phyloP scores from a whole-genome alignment of 306 rosid species.

The Glycine tomentella region DNA sequence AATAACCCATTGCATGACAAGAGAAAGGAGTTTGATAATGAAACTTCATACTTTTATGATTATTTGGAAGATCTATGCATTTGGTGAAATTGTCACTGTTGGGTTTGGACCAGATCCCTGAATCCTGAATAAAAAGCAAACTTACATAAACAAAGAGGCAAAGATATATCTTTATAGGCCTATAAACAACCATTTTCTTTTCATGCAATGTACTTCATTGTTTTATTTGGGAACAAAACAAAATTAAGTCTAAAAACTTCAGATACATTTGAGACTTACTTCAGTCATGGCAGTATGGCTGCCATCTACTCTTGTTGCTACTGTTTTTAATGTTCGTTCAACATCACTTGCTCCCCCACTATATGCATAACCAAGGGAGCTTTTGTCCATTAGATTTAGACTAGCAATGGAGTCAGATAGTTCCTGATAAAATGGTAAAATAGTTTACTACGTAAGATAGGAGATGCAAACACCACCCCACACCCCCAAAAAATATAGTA shows the following conservation, averaged over 20 bases:
- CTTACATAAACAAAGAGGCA: conserved; percentile 42
- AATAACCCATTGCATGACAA: conserved; percentile 35
- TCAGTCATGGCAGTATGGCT: conserved; percentile 54
- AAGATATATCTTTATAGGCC: conserved; percentile 8
- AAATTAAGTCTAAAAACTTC: conserved; percentile 29
- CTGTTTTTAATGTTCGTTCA: conserved; percentile 74
- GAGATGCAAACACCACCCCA: conserved; percentile 33
- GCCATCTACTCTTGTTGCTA: conserved; percentile 55
- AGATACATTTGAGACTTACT: conserved; percentile 59
- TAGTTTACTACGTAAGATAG: conserved; percentile 33
- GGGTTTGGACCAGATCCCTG: conserved; percentile 76
- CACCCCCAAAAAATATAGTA: conserved; percentile 36
- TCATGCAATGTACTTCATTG: conserved; percentile 5
- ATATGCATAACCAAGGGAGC: conserved; percentile 56
- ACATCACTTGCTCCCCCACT: conserved; percentile 64
- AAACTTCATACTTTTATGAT: conserved; percentile 66
- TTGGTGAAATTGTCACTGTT: conserved; percentile 76
- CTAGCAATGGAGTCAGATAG: conserved; percentile 52
- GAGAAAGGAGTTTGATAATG: conserved; percentile 39
- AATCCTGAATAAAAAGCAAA: conserved; percentile 67
- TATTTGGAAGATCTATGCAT: conserved; percentile 68
- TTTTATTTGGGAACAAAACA: conserved; percentile 35
- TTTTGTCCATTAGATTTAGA: conserved; percentile 56
- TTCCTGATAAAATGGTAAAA: conserved; percentile 61
- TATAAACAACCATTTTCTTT: not conserved